phyloP scores from a whole-genome alignment of 345 rosid genomes.

The Gossypium thurberi region DNA sequence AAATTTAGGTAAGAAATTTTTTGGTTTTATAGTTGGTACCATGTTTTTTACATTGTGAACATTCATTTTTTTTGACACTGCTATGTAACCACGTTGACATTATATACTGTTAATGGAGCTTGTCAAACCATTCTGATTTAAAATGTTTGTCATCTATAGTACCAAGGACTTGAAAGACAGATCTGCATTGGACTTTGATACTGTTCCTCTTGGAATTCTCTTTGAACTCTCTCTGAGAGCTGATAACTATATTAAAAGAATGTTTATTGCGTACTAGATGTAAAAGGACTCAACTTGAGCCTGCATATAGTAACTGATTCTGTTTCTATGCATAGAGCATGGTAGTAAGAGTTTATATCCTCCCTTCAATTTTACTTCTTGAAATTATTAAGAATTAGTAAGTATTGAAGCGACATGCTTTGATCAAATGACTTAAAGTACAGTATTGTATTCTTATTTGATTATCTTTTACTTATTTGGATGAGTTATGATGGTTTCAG shows the following conservation, averaged over 20 bases:
- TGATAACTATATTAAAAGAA: not conserved
- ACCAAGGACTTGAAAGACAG: not conserved
- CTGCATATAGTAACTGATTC: not conserved
- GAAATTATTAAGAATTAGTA: not conserved
- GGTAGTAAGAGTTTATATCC: not conserved
- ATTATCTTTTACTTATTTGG: conserved; percentile 1
- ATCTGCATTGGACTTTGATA: not conserved
- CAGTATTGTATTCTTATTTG: not conserved
- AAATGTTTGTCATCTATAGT: not conserved
- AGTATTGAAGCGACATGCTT: not conserved
- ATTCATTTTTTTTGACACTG: not conserved
- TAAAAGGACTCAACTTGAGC: not conserved
- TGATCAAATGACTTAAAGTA: not conserved
- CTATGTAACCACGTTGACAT: not conserved
- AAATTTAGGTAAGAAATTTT: not conserved
- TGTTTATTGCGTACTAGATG: not conserved
- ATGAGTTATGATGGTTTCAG: conserved; percentile 31
- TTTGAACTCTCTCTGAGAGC: not conserved
- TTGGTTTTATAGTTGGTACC: not conserved
- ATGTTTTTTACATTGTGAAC: not conserved
- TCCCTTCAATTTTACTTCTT: not conserved
- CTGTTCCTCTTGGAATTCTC: not conserved
- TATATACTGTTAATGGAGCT: not conserved
- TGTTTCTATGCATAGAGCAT: not conserved
- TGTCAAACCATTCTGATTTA: not conserved